Conservation (phyloP, 2,329 filamentous ascomycete genomes). For the Rhexocercosporidium sp. region DNA sequence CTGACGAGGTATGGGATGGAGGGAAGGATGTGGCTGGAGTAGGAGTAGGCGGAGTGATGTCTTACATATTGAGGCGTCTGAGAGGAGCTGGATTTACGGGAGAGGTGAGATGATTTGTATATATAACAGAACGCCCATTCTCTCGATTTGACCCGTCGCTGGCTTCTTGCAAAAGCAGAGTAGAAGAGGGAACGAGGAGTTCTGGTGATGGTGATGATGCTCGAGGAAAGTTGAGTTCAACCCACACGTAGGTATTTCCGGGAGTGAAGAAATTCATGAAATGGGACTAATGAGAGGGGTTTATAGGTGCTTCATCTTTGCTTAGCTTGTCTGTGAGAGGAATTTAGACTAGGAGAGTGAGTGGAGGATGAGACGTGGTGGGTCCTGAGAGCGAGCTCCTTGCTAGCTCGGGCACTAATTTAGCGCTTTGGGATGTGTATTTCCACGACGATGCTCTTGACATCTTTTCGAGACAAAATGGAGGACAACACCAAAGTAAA, state of each 20-base stretch:
- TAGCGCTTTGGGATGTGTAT: slow-evolving; percentile 2
- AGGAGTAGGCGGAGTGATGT: not conserved
- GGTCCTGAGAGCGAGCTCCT: not conserved
- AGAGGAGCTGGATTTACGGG: not conserved
- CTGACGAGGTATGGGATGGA: not conserved
- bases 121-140: too few species aligned
- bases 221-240: too few species aligned
- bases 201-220: too few species aligned
- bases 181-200: too few species aligned
- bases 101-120: too few species aligned
- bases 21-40: not conserved
- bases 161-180: too few species aligned
- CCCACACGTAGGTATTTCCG: too few species aligned
- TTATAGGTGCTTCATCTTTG: too few species aligned
- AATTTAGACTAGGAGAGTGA: not conserved
- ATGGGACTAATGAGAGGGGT: too few species aligned
- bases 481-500: not conserved
- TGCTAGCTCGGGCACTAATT: slow-evolving; percentile 1
- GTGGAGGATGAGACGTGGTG: not conserved
- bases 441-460: not conserved
- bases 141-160: too few species aligned
- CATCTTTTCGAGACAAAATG: not conserved
- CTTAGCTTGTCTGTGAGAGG: not conserved
- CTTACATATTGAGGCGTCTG: too few species aligned
- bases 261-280: too few species aligned